phyloP scores from a whole-genome alignment of 2,329 filamentous ascomycete species.

The Nigrograna mackinnonii region DNA sequence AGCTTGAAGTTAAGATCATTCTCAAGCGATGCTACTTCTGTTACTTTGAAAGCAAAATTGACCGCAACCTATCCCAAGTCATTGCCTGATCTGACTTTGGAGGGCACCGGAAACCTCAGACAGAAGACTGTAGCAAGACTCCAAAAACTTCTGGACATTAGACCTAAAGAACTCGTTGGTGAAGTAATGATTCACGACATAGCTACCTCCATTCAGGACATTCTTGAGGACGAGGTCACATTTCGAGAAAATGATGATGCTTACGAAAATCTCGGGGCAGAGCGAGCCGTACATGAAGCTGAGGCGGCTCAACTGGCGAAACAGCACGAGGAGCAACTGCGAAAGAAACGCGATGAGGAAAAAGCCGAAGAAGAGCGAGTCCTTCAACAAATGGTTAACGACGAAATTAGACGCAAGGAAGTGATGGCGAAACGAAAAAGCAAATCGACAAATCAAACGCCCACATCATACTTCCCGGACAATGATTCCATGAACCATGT shows the following conservation, averaged over 20 bases:
- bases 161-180: constrained; percentile 67
- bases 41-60: constrained; percentile 77
- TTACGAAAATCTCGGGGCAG: constrained; percentile 85
- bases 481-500: constrained; percentile 43
- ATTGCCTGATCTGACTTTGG: constrained; percentile 71
- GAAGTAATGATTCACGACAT: constrained; percentile 69
- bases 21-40: constrained; percentile 70
- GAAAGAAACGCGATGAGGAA: constrained; percentile 47
- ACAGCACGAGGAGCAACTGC: constrained; percentile 45
- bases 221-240: constrained; percentile 84
- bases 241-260: constrained; percentile 74
- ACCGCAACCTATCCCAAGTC: constrained; percentile 92
- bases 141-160: constrained; percentile 67
- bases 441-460: constrained; percentile 29
- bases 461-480: constrained; percentile 44
- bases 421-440: constrained; percentile 62
- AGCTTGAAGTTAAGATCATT: constrained; percentile 77
- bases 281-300: constrained; percentile 81
- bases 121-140: constrained; percentile 74
- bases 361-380: constrained; percentile 71
- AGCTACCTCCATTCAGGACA: constrained; percentile 63
- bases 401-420: constrained; percentile 72
- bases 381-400: constrained; percentile 71
- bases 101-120: constrained; percentile 66
- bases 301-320: constrained; percentile 64